Conservation (phyloP, 2,329 filamentous ascomycete genomes). For the Xylaria sp. region DNA sequence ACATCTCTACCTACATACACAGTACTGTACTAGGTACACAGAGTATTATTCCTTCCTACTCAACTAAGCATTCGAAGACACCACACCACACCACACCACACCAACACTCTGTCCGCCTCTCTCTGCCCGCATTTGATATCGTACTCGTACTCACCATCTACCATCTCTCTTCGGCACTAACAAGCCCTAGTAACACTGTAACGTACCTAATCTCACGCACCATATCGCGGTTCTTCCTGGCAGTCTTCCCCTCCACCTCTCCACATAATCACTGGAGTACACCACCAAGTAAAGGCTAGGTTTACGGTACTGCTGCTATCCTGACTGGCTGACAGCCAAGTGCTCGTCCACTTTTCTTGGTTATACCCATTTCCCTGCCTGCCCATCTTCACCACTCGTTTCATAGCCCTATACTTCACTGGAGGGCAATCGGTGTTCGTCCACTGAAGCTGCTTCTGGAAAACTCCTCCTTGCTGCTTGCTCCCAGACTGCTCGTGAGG, state of each 20-base stretch:
- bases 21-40: too few species aligned
- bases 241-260: constrained; percentile 20
- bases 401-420: constrained; percentile 23
- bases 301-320: constrained; percentile 10
- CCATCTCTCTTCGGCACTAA: neutral
- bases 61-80: neutral
- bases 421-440: constrained; percentile 19
- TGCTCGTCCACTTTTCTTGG: constrained; percentile 35
- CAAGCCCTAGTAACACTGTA: constrained; percentile 10
- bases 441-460: constrained; percentile 22
- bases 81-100: neutral
- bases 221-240: too few species aligned
- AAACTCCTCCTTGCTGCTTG: neutral
- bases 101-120: neutral
- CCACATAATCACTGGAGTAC: constrained; percentile 13
- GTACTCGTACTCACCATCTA: neutral
- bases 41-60: neutral
- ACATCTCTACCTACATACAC: neutral
- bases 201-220: constrained; percentile 17
- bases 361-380: constrained; percentile 25
- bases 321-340: constrained; percentile 27
- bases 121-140: neutral
- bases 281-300: constrained; percentile 1
- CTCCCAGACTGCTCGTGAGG: constrained; percentile 9
- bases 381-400: constrained; percentile 24